Percentiles rank a stretch among this genome's conserved stretches.
These are phyloP conservation scores for Ailanthus altissimus DNA, from an alignment of 345 rosid species.

Conservation along the genomic window DNA sequence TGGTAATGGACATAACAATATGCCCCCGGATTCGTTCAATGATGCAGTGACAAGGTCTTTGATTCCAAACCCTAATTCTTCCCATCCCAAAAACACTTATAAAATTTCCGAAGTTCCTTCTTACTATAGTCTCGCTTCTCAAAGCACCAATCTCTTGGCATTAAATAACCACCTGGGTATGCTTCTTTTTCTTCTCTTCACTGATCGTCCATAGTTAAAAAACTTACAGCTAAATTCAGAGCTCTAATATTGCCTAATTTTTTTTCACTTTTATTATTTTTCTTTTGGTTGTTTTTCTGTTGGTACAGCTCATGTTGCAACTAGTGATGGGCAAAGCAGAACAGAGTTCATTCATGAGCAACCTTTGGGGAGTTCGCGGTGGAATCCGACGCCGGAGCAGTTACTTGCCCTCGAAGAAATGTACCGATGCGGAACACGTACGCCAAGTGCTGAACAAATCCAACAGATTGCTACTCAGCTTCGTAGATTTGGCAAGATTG, in stretches of 20 bases:
- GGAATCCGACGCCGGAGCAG: slow-evolving; percentile 84
- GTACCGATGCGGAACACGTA: slow-evolving; percentile 57
- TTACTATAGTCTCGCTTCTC: not conserved
- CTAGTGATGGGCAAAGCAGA: slow-evolving; percentile 12
- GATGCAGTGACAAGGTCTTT: not conserved
- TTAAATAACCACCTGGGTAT: slow-evolving; percentile 25
- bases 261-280: not conserved
- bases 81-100: not conserved
- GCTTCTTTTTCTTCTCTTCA: not conserved
- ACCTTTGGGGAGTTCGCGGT: slow-evolving; percentile 48
- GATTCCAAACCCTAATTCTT: slow-evolving; percentile 15
- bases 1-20: not conserved
- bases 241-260: not conserved
- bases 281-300: no score
- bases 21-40: not conserved
- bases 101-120: not conserved
- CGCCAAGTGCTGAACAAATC: slow-evolving; percentile 65
- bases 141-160: slow-evolving; percentile 3
- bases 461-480: slow-evolving; percentile 63
- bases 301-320: slow-evolving; percentile 14
- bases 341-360: slow-evolving; percentile 6
- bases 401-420: slow-evolving; percentile 58
- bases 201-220: not conserved
- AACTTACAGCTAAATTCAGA: no score
- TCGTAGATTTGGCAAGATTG: slow-evolving; percentile 63